Evolutionary conservation across 352 stramenopile species (phyloP), one percentile per base, ranked within the genome.

Genomic region (Globisporangium solare): DNA sequence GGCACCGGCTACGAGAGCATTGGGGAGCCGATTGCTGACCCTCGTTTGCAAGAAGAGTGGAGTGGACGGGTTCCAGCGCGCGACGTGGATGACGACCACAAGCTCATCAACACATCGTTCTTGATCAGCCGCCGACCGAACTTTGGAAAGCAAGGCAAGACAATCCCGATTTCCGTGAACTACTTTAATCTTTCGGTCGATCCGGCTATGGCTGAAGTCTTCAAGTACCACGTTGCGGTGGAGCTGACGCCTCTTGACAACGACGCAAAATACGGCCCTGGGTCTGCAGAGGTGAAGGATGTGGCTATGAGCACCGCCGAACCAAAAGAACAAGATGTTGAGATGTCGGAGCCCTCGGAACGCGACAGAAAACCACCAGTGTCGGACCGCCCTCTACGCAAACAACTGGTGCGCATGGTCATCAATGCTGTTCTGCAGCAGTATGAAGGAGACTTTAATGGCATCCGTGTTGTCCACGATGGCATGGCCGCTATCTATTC

Each of bases 221-320:
- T 86, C 60, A 89, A 90, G 56, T 92, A 92, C 52, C 77, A 89
- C 55, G 74, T 88, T 22, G 55, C 74, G 4, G 78, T 92, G 6
- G 68, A 79, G 31, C 75, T 74, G 11, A 75, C 73, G 17, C 64
- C 71, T 22, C 74, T 43, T n/a, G 13, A 79, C 21, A 57, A 54
- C n/a, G 63, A 74, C 49, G 55, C 57, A 14, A 83, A 76, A 49
- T 88, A 89, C 46, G 79, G 76, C n/a, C 73, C 74, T 20, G 55
- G 51, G 13, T 71, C 63, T n/a, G 61, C 42, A 5, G 43, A 74
- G 24, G 49, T 21, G 40, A 82, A 83, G 54, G 69, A 80, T 51
- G 71, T 71, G 14, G 47, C 64, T 0, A 76, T 75, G 67, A 64
- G 54, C n/a, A 39, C 32, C 22, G 69, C 66, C 20, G 70, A 76